These are phyloP conservation scores for Mortierella sp. DNA, from an alignment of 371 early-diverging fungal genomes.

Conservation along the genomic window DNA sequence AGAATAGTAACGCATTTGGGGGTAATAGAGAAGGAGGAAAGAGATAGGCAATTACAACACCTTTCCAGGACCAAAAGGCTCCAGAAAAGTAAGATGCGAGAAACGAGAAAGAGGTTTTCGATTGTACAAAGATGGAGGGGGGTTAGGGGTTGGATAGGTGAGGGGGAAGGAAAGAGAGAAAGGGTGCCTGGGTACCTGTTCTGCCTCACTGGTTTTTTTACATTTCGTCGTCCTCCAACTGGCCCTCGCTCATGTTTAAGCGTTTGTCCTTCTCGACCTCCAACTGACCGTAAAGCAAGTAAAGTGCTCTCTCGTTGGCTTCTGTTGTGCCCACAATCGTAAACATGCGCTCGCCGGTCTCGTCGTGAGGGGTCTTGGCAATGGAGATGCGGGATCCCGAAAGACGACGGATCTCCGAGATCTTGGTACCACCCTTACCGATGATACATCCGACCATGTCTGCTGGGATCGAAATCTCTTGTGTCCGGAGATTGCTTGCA, in stretches of 20 bases:
- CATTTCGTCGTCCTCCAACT: conserved; percentile 52
- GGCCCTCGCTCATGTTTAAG: conserved; percentile 57
- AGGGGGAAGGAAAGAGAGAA: not conserved
- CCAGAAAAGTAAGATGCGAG: too few relatives aligned
- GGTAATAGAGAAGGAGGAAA: too few relatives aligned
- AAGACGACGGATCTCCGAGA: conserved; percentile 88
- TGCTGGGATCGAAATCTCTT: conserved; percentile 88
- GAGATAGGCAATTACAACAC: too few relatives aligned
- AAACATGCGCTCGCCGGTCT: conserved; percentile 84
- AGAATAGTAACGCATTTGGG: too few relatives aligned
- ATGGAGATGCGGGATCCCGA: conserved; percentile 90
- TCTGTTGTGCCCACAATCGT: conserved; percentile 90
- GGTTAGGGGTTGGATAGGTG: not conserved
- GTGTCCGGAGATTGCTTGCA: conserved; percentile 61
- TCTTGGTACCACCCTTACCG: conserved; percentile 89
- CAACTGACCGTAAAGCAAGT: conserved; percentile 86
- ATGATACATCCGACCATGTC: conserved; percentile 96
- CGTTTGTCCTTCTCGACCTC: conserved; percentile 89
- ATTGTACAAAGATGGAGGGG: too few relatives aligned
- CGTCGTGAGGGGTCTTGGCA: conserved; percentile 81
- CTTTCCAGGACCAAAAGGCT: too few relatives aligned
- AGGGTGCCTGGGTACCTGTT: not conserved
- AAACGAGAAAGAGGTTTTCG: too few relatives aligned
- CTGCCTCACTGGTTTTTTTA: conserved; percentile 22
- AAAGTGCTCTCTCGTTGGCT: conserved; percentile 89